Percentiles rank a stretch among this genome's conserved stretches.
Conservation (phyloP, 2,329 filamentous ascomycete genomes). For the Coniochaeta sp. region DNA sequence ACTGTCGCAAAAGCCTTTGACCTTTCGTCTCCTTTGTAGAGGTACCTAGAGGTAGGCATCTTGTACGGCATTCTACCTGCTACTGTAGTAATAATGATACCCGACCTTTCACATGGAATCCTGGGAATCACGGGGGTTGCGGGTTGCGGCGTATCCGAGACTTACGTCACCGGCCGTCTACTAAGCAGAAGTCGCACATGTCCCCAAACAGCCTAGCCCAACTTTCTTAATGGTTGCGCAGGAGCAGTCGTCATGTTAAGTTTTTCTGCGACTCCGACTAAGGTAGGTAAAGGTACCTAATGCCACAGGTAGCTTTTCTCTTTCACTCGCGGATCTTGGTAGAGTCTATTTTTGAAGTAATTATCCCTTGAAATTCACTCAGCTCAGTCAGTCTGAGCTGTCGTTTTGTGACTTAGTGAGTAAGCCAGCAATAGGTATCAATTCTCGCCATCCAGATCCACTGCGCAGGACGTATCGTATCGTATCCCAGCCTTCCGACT, state of each 20-base stretch:
- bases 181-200: background rate
- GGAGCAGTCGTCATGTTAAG: background rate
- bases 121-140: too few species aligned
- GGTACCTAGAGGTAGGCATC: too few species aligned
- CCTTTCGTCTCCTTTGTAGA: too few species aligned
- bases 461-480: background rate
- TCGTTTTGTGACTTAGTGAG: background rate
- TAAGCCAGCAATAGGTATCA: background rate
- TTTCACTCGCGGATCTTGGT: background rate
- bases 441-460: background rate
- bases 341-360: background rate
- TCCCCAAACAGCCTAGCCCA: background rate
- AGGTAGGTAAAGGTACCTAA: too few species aligned
- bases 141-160: background rate
- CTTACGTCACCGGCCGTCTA: background rate
- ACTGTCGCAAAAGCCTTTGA: too few species aligned
- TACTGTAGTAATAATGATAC: too few species aligned
- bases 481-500: background rate
- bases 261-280: background rate
- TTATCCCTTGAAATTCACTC: too few species aligned
- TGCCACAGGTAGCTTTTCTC: too few species aligned
- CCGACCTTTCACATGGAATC: too few species aligned
- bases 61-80: too few species aligned
- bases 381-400: background rate
- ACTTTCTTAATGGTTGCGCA: background rate